Base-by-base conservation (phyloP, 2,329 filamentous ascomycete species). In the Penicillium olsonii region DNA sequence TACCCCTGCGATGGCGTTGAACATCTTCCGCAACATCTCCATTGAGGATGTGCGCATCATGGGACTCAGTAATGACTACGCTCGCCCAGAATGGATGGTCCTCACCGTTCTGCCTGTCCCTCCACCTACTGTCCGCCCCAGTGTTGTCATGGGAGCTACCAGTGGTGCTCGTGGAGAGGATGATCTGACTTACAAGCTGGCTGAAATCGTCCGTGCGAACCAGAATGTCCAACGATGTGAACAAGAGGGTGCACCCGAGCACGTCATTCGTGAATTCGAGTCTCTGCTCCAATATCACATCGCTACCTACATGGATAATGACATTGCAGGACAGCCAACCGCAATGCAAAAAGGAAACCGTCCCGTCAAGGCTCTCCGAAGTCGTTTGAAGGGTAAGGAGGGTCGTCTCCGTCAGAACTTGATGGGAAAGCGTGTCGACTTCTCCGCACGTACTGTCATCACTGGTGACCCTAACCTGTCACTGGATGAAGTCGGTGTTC, bases 401-500 rank as follows among this genome's bases (percentile, higher is more conserved):
- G 94, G 94, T 61, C 91, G 94, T 80, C 84, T 99, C 19, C 87
- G 94, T 77, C 94, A 95, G 68, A 99, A 99, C 74, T 79, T 99
- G 80, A 99, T 99, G 95, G 94, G 94, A 57, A 99, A 99, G 76
- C 91, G 92, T 84, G 94, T 99, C 53, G 94, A 99, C 70, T 99
- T 99, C 68, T 99, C 95, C 0, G 95, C 95, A 31, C 94, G 94
- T 86, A 99, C 95, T 26, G 94, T 99, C 77, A 99, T 99, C 71
- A 99, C 95, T 44, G 94, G 94, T 76, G 94, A 99, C 68, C 94
- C 94, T 52, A 99, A 97, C 68, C 77, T 99, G 60, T 96, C 91
- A 22, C 81, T 99, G 22, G 92, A 99, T 66, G 91, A 99, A 77
- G 95, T 99, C 54, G 94, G 95, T 73, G 94, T 99, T 37, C 94